Evolutionary conservation across 2,329 filamentous ascomycete genomes (phyloP), one percentile per base, ranked within the genome.

Genomic region (Aureobasidium sp.): DNA sequence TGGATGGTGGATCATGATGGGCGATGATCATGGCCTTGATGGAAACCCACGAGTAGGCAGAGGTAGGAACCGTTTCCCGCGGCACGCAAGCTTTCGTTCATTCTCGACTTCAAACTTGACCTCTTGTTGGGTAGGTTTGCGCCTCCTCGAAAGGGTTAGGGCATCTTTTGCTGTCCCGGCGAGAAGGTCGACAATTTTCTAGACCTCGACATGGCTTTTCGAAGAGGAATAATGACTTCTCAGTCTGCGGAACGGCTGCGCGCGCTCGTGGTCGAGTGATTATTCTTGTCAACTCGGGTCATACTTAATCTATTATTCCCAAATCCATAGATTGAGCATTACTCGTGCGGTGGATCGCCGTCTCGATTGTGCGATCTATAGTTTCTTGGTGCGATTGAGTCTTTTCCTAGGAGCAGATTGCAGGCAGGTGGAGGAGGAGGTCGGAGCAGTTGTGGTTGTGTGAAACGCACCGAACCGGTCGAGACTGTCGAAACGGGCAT

Each of bases 391-490:
- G 44, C 25, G 45, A 59, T 59, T 32, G 34, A 8, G 34, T 14
- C 27, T 34, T 37, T 27, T 50, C 14, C 27, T 50, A 39, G 36
- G 34, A 37, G 41, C 37, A 42, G 34, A 59, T 59, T 59, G 34
- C 45, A 59, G 36, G 34, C 45, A 59, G 36, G 57, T 50, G 25
- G 45, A 42, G 57, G 47, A 50, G 34, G 47, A 50, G 34, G 44
- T 49, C 45, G 54, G 54, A 58, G 57, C 39, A 49, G 57, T 49
- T 59, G 57, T 59, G 57, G 57, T 59, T 59, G 39, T 59, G 57
- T 59, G 57, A 59, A 59, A 59, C 57, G 57, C 45, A 50, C 37
- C 45, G 57, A 50, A 50, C 57, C 36, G 34, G 57, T 59, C 57
- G 34, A 59, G 57, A 59, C 16, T 59, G 54, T 59, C 48, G 42